Base-by-base conservation (phyloP, 805 yeast species). In the Kluyveromyces siamensis region DNA sequence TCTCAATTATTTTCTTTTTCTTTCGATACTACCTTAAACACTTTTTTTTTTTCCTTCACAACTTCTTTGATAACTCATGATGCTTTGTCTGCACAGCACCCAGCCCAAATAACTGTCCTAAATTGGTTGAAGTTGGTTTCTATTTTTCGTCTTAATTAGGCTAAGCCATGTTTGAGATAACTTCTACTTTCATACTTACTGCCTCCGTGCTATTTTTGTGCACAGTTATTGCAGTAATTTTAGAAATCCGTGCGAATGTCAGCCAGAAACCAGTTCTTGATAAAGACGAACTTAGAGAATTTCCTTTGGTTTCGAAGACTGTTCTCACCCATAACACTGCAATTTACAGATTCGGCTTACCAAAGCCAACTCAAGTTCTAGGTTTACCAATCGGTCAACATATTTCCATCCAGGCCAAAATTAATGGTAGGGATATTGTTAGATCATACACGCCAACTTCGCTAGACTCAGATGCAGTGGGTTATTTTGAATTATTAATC, bases 331-430 rank as follows among this genome's bases (percentile, higher is more conserved):
- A 86, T 66, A 88, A 90, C 68, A 77, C 95, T 27, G 86, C 90
- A 41, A 69, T 88, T 50, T 87, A 87, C 71, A 79, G 90, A 62
- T 88, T 91, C 62, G 87, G 83, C 11, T 76, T 91, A 57, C 96
- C 96, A 47, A 74, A 77, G 53, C 74, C 82, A 37, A 74, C 79
- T 46, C 89, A 86, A 63, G 73, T 80, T 42, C 76, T 91, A 53
- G 96, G 96, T 9, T 75, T 91, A 55, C 96, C 96, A 49, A 83
- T 87, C 61, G 98, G 98, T 47, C 97, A 91, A 71, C 97, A 91
- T 66, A 83, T 91, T 62, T 78, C 88, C 41, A 80, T 90, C 58
- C 79, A 79, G 18, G 91, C 95, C 17, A 72, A 67, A 40, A 83
- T 89, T 59, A 77, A 80, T 57, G 96, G 84, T 48, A 86, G 86